phyloP scores from a whole-genome alignment of 768 basidiomycete genomes.

The Amyloporia xantha region DNA sequence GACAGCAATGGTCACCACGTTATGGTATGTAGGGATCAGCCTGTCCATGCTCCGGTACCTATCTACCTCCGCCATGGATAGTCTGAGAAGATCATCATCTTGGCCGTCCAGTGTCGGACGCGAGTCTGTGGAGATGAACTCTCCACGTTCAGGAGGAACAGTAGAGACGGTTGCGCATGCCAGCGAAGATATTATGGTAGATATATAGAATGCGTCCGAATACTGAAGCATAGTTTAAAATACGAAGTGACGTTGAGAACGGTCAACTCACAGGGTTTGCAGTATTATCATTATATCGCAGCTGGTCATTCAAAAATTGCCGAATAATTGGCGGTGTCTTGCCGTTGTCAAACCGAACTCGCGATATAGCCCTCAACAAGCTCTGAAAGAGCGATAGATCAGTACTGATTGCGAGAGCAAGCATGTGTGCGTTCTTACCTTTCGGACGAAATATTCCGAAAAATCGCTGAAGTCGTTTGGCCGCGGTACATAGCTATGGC shows the following conservation, averaged over 20 bases:
- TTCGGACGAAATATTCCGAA: constrained; percentile 90
- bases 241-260: not conserved
- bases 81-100: constrained; percentile 63
- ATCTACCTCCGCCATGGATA: constrained; percentile 76
- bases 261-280: constrained; percentile 63
- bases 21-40: constrained; percentile 90
- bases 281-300: constrained; percentile 95
- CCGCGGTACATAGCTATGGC: constrained; percentile 85
- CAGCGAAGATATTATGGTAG: constrained; percentile 75
- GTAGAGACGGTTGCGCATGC: constrained; percentile 75
- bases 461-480: constrained; percentile 93
- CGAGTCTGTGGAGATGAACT: constrained; percentile 63
- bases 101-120: constrained; percentile 61
- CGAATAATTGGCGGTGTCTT: constrained; percentile 83
- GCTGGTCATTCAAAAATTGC: constrained; percentile 83
- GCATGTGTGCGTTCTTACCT: constrained; percentile 44
- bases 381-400: constrained; percentile 37
- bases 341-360: constrained; percentile 80
- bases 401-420: not conserved
- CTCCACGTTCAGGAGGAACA: constrained; percentile 73
- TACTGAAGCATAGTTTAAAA: constrained; percentile 44
- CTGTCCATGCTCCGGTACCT: constrained; percentile 94
- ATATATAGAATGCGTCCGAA: constrained; percentile 87
- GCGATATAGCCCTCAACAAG: constrained; percentile 75
- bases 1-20: constrained; percentile 85